Evolutionary conservation across 2,329 filamentous ascomycete genomes (phyloP).

Genomic region (Epichloe gansuensis): DNA sequence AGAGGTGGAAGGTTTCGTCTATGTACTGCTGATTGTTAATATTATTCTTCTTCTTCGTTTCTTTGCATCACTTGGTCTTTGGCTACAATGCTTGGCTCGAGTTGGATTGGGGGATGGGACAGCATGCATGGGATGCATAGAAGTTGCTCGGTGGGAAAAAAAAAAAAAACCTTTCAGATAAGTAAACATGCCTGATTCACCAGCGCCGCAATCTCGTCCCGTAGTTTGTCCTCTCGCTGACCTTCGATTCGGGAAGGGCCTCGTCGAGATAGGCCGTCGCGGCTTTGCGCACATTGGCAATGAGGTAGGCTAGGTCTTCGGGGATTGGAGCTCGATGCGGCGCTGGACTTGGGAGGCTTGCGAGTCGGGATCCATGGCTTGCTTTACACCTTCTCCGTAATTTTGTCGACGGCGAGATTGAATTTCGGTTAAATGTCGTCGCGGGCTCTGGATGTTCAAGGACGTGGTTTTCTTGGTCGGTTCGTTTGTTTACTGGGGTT

Average conservation of each 20-base stretch:
- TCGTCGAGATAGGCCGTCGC: slow-evolving; percentile 55
- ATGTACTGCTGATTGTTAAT: slow-evolving; percentile 38
- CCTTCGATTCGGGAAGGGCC: slow-evolving; percentile 50
- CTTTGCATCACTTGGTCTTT: background rate
- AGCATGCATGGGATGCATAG: too few relatives aligned
- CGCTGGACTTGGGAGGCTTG: slow-evolving; percentile 40
- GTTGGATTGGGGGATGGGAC: too few relatives aligned
- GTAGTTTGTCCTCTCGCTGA: slow-evolving; percentile 41
- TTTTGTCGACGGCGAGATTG: background rate
- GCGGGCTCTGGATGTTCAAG: background rate
- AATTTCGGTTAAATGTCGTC: too few relatives aligned
- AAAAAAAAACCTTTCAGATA: background rate
- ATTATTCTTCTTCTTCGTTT: background rate
- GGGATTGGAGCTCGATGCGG: slow-evolving; percentile 70
- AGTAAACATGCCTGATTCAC: slow-evolving; percentile 39
- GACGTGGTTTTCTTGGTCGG: background rate
- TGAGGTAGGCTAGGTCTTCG: slow-evolving; percentile 59
- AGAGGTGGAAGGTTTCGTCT: slow-evolving; percentile 44
- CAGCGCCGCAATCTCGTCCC: slow-evolving; percentile 45
- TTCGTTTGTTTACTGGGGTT: background rate
- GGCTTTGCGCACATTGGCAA: slow-evolving; percentile 55
- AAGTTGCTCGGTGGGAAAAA: background rate
- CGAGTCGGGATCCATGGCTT: slow-evolving; percentile 23
- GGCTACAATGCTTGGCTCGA: too few relatives aligned
- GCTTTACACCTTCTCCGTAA: background rate